Percentiles rank a stretch among this genome's conserved stretches.
These are phyloP conservation scores for Trichosporon sp. DNA, from an alignment of 1,284 basidiomycete genomes.

Conservation along the genomic window DNA sequence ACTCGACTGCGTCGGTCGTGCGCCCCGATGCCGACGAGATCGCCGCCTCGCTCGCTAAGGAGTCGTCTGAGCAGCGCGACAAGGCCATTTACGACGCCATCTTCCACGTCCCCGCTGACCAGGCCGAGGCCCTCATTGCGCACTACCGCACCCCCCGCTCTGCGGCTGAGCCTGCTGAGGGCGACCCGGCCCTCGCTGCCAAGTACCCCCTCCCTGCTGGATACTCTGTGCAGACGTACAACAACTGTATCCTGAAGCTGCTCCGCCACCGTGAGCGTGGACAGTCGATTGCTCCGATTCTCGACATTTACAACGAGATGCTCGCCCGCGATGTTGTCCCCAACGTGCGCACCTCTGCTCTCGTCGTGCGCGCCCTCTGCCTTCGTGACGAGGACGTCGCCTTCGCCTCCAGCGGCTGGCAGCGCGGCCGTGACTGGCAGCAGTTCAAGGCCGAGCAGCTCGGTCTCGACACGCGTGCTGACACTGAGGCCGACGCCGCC, in stretches of 20 bases:
- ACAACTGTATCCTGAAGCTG: conserved; percentile 67
- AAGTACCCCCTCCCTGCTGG: conserved; percentile 40
- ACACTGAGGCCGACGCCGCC: conserved; percentile 3
- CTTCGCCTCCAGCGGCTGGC: conserved; percentile 56
- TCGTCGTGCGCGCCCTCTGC: conserved; percentile 70
- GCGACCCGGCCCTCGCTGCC: conserved; percentile 33
- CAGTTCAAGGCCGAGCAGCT: conserved; percentile 23
- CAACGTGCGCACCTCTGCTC: conserved; percentile 68
- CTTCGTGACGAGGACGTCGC: conserved; percentile 72
- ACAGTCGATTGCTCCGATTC: conserved; percentile 65
- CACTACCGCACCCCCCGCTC: conserved; percentile 40
- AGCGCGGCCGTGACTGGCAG: background rate
- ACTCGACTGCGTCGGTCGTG: conserved; percentile 40
- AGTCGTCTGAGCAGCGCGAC: conserved; percentile 19
- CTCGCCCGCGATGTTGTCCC: conserved; percentile 69
- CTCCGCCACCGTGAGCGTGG: conserved; percentile 61
- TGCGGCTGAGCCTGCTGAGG: conserved; percentile 4
- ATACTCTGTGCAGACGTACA: conserved; percentile 63
- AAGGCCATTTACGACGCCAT: conserved; percentile 19
- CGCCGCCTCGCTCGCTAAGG: background rate
- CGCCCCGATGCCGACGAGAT: conserved; percentile 27
- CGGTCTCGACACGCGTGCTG: conserved; percentile 1
- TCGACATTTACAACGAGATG: conserved; percentile 77
- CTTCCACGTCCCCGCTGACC: background rate
- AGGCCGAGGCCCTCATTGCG: conserved; percentile 27